Conservation (phyloP, 2,329 filamentous ascomycete species). For the Endoconidiophora polonica region DNA sequence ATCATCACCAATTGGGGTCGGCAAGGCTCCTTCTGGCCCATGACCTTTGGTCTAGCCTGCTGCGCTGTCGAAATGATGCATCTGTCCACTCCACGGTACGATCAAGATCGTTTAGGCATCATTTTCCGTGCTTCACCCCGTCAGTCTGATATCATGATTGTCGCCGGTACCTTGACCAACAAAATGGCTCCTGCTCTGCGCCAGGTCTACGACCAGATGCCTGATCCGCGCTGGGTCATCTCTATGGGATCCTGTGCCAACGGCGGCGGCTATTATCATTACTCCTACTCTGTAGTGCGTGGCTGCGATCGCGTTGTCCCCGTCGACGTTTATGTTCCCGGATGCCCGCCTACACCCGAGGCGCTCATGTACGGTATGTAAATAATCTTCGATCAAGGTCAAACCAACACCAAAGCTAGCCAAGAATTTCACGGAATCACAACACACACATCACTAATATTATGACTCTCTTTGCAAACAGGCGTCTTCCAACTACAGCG, state of each 20-base stretch:
- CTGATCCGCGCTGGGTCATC: conserved; percentile 71
- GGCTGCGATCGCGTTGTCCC: conserved; percentile 64
- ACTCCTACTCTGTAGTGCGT: conserved; percentile 62
- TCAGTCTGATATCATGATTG: conserved; percentile 86
- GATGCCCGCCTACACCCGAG: conserved; percentile 47
- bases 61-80: conserved; percentile 92
- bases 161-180: conserved; percentile 82
- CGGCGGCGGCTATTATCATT: conserved; percentile 75
- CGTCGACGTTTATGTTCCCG: conserved; percentile 66
- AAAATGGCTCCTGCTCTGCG: conserved; percentile 88
- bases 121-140: conserved; percentile 80
- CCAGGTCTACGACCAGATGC: conserved; percentile 93
- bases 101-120: conserved; percentile 75
- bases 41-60: conserved; percentile 79
- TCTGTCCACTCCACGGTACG: conserved; percentile 71
- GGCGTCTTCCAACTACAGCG: conserved; percentile 56
- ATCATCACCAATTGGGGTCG: conserved; percentile 70
- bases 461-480: neutral
- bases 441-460: neutral
- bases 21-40: conserved; percentile 72
- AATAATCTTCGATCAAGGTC: neutral
- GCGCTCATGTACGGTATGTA: conserved; percentile 41
- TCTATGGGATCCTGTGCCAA: conserved; percentile 78
- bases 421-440: neutral
- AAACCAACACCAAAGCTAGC: neutral